A percentile compares a stretch with the other conserved stretches of the same genome.
phyloP scores from a whole-genome alignment of 495 filamentous ascomycete species.

The Mytilinidion resinicola region DNA sequence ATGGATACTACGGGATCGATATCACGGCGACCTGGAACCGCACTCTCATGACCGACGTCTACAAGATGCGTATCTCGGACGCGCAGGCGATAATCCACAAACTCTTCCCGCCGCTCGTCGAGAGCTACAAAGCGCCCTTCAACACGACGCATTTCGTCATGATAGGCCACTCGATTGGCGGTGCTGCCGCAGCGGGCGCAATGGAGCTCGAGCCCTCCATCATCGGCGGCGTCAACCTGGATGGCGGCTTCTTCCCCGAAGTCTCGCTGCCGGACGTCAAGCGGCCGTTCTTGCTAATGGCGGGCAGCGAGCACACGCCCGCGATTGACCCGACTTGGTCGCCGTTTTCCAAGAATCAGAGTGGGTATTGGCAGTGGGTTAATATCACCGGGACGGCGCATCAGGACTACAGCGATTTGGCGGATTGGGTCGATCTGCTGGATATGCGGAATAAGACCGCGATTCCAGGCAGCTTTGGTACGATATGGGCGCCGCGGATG shows the following conservation, averaged over 20 bases:
- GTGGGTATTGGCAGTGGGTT: conserved; percentile 21
- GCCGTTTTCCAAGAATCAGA: conserved; percentile 9
- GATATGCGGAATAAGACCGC: conserved; percentile 2
- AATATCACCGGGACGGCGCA: conserved; percentile 6
- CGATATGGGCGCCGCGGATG: conserved; percentile 14
- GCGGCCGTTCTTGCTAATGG: conserved; percentile 14
- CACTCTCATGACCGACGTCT: background rate
- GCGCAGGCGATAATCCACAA: conserved; percentile 6
- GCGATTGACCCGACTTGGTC: conserved; percentile 4
- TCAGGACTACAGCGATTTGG: conserved; percentile 18
- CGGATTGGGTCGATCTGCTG: conserved; percentile 13
- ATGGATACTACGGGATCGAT: conserved; percentile 8
- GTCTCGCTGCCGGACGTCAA: conserved; percentile 7
- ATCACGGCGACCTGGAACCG: conserved; percentile 5
- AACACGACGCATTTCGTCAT: conserved; percentile 10
- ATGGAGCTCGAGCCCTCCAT: background rate
- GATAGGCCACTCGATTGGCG: conserved; percentile 17
- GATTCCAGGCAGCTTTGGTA: background rate
- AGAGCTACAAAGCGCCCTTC: conserved; percentile 2
- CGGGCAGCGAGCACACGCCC: conserved; percentile 6
- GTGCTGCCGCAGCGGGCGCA: background rate
- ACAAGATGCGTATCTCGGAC: conserved; percentile 9
- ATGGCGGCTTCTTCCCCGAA: conserved; percentile 9
- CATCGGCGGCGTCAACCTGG: conserved; percentile 12
- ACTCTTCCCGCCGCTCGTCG: conserved; percentile 10